Conservation (phyloP, 2,329 filamentous ascomycete genomes). For the Curvularia sp. region DNA sequence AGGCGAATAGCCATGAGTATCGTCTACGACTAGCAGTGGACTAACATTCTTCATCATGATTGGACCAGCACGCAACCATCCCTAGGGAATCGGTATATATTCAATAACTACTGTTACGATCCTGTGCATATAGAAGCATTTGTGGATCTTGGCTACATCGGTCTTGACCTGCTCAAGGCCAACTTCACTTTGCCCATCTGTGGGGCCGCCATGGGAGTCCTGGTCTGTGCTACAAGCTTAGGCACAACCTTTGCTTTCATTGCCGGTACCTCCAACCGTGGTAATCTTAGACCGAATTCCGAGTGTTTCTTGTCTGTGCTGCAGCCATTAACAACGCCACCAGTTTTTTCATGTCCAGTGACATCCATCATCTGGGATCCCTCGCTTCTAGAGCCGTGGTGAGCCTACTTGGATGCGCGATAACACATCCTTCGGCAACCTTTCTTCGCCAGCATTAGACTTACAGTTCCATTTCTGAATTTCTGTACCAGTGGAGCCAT, state of each 20-base stretch:
- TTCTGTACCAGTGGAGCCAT: too few species aligned
- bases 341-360: conserved; percentile 54
- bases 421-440: too few species aligned
- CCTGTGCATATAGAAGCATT: conserved; percentile 38
- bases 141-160: conserved; percentile 57
- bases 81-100: neutral
- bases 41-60: conserved; percentile 22
- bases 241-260: conserved; percentile 49
- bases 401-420: too few species aligned
- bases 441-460: too few species aligned
- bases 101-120: conserved; percentile 2
- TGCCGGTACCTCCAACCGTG: conserved; percentile 36
- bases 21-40: conserved; percentile 20
- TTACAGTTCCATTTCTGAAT: too few species aligned
- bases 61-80: conserved; percentile 9
- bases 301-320: conserved; percentile 56
- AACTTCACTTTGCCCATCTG: conserved; percentile 55
- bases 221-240: conserved; percentile 46
- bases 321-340: conserved; percentile 58
- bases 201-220: conserved; percentile 55
- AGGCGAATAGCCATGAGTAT: conserved; percentile 19
- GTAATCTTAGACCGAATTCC: conserved; percentile 56
- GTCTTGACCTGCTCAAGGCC: conserved; percentile 56
- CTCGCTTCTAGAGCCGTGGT: too few species aligned
- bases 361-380: too few species aligned